Conservation (phyloP, 2,329 filamentous ascomycete genomes). For the Phyllosticta ampelicida region DNA sequence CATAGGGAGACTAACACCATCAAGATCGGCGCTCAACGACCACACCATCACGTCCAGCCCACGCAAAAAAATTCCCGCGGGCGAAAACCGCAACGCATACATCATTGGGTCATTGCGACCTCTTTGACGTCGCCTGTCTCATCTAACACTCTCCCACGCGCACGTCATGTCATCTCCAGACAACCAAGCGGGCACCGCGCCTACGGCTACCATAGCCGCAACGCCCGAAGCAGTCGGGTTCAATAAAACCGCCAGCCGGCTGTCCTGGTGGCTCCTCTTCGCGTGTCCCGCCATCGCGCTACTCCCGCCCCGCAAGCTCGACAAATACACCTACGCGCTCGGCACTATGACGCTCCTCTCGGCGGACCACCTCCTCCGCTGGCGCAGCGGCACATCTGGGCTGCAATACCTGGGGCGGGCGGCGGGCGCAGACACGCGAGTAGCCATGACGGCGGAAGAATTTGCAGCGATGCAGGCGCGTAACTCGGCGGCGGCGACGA, state of each 20-base stretch:
- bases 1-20: not conserved
- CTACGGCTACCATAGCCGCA: not conserved
- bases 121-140: not conserved
- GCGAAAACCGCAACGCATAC: not conserved
- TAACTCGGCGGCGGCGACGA: conserved; percentile 2
- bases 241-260: conserved; percentile 29
- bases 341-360: conserved; percentile 38
- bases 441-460: not conserved
- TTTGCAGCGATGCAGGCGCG: not conserved
- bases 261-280: conserved; percentile 40
- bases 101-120: not conserved
- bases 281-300: conserved; percentile 44
- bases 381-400: conserved; percentile 30
- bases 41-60: not conserved
- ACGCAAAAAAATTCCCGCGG: not conserved
- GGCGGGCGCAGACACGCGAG: not conserved
- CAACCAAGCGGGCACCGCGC: not conserved
- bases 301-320: conserved; percentile 51
- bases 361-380: conserved; percentile 38
- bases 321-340: conserved; percentile 48
- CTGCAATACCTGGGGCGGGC: conserved; percentile 20
- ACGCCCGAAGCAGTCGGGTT: conserved; percentile 13
- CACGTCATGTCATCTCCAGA: not conserved
- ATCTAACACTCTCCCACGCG: not conserved
- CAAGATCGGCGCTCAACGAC: not conserved